A percentile compares a stretch with the other conserved stretches of the same genome.
Conservation (phyloP, 805 yeast species). For the Candida lessepsii region DNA sequence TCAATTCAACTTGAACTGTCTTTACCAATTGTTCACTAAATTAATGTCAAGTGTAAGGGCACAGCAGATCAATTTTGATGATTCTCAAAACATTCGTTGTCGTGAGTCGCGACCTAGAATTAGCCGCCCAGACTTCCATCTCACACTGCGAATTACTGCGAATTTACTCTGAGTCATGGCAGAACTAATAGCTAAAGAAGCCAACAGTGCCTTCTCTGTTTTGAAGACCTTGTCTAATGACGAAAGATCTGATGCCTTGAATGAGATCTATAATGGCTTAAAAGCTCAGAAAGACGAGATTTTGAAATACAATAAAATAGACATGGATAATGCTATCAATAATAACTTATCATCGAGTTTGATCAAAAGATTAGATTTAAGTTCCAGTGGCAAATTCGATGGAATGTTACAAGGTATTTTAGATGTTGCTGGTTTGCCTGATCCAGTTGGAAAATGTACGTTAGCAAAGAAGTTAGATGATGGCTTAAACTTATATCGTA, state of each 20-base stretch:
- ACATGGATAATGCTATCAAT: conserved; percentile 67
- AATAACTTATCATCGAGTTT: conserved; percentile 66
- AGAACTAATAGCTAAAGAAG: conserved; percentile 54
- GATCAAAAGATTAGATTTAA: conserved; percentile 79
- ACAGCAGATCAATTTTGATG: conserved; percentile 4
- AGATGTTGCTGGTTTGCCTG: conserved; percentile 85
- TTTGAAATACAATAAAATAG: conserved; percentile 69
- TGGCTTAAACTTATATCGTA: conserved; percentile 76
- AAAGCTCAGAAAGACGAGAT: conserved; percentile 57
- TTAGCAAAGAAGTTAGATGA: conserved; percentile 85
- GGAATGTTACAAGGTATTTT: conserved; percentile 91
- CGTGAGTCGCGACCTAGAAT: no score
- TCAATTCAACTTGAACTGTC: neutral
- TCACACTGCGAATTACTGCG: no score
- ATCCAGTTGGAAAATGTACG: conserved; percentile 89
- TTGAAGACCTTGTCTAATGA: conserved; percentile 76
- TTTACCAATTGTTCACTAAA: no score
- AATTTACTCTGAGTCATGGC: conserved; percentile 8
- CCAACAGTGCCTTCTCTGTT: conserved; percentile 79
- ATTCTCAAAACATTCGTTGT: conserved; percentile 1
- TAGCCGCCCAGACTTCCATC: no score
- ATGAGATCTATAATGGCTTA: conserved; percentile 70
- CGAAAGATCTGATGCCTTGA: conserved; percentile 70
- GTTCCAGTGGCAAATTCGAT: conserved; percentile 82
- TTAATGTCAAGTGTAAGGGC: no score